Conservation (phyloP, 2,329 filamentous ascomycete genomes). For the Pseudogymnoascus sp. region DNA sequence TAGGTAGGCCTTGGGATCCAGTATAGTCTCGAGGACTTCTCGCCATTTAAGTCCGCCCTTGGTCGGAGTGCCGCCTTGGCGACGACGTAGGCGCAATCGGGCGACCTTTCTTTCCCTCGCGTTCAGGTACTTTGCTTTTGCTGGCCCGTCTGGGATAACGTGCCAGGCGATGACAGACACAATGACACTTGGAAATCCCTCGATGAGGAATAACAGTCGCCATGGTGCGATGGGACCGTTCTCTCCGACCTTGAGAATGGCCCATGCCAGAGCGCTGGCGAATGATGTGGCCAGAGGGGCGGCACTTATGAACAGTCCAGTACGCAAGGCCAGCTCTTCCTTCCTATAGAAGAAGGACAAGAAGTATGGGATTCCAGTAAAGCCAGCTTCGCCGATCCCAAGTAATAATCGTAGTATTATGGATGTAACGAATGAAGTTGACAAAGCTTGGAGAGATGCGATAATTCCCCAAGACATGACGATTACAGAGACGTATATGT, state of each 20-base stretch:
- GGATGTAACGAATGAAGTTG: slow-evolving; percentile 53
- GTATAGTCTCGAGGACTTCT: slow-evolving; percentile 51
- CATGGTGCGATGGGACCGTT: slow-evolving; percentile 66
- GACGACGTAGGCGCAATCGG: slow-evolving; percentile 50
- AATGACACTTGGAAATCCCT: slow-evolving; percentile 76
- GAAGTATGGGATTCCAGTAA: slow-evolving; percentile 56
- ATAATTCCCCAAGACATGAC: slow-evolving; percentile 73
- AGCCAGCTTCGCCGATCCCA: slow-evolving; percentile 57
- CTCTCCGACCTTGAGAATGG: slow-evolving; percentile 62
- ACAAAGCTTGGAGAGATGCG: slow-evolving; percentile 64
- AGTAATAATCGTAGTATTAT: slow-evolving; percentile 48
- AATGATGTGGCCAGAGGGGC: slow-evolving; percentile 75
- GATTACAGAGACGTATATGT: slow-evolving; percentile 49
- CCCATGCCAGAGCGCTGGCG: slow-evolving; percentile 69
- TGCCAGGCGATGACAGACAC: slow-evolving; percentile 66
- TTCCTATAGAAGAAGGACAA: slow-evolving; percentile 56
- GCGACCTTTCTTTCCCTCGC: slow-evolving; percentile 61
- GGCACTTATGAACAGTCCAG: slow-evolving; percentile 80
- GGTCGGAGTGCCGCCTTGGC: slow-evolving; percentile 9
- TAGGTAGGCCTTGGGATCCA: slow-evolving; percentile 63
- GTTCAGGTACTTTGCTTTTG: slow-evolving; percentile 55
- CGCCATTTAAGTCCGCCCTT: slow-evolving; percentile 39
- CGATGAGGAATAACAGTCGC: slow-evolving; percentile 76
- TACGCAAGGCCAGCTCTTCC: slow-evolving; percentile 73
- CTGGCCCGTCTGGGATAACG: slow-evolving; percentile 67